Percentiles rank a stretch among this genome's conserved stretches.
Conservation (phyloP, 805 yeast genomes). For the Groenewaldozyma tartarivorans region DNA sequence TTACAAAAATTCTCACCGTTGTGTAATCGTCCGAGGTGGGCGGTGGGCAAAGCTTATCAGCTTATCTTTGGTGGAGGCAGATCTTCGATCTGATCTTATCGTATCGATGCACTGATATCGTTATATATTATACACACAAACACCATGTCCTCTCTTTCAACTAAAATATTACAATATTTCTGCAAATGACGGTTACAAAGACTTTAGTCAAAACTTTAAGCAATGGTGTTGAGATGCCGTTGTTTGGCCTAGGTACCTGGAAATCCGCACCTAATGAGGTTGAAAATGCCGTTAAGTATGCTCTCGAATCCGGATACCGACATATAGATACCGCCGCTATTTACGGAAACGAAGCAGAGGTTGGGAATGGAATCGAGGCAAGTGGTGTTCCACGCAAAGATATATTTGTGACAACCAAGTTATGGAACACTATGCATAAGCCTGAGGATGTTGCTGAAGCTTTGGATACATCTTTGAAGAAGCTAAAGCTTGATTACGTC, state of each 20-base stretch:
- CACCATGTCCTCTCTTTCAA: no score
- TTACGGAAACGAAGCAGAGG: slow-evolving; percentile 47
- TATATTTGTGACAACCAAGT: slow-evolving; percentile 34
- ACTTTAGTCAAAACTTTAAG: no score
- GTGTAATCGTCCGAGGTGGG: no score
- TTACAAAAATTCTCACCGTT: no score
- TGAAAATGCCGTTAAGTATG: slow-evolving; percentile 32
- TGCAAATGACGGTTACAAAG: no score
- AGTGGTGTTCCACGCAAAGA: slow-evolving; percentile 45
- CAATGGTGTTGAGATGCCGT: slow-evolving; percentile 46
- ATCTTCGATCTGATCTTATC: no score
- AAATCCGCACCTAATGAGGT: slow-evolving; percentile 28
- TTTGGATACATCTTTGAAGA: slow-evolving; percentile 33
- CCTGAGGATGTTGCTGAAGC: slow-evolving; percentile 34
- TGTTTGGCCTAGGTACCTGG: slow-evolving; percentile 44
- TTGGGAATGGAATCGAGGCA: slow-evolving; percentile 45
- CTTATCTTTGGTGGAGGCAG: no score
- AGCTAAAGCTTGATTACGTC: slow-evolving; percentile 39
- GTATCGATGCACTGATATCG: no score
- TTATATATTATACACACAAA: no score
- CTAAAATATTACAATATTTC: no score
- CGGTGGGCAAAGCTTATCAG: no score
- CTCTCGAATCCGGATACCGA: slow-evolving; percentile 46
- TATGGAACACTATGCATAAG: slow-evolving; percentile 24
- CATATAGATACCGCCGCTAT: slow-evolving; percentile 54